phyloP scores from a whole-genome alignment of 495 filamentous ascomycete genomes.

The Aspergillus cavernicola region DNA sequence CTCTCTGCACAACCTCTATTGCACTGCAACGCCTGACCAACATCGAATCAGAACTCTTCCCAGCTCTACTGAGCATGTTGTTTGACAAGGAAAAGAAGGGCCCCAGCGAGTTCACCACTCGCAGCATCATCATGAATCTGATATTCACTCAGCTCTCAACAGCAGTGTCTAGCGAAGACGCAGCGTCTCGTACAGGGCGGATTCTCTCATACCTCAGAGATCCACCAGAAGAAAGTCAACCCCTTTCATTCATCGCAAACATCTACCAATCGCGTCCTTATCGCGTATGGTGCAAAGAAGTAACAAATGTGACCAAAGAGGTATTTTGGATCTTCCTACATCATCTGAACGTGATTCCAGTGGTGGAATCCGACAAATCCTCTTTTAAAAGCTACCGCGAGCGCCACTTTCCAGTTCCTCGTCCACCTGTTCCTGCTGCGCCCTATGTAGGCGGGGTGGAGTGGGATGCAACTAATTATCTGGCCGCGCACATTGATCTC shows the following conservation, averaged over 20 bases:
- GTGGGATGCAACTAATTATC: slow-evolving; percentile 97
- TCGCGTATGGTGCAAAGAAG: slow-evolving; percentile 89
- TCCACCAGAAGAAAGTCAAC: slow-evolving; percentile 69
- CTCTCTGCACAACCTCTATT: slow-evolving; percentile 82
- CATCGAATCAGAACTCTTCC: slow-evolving; percentile 79
- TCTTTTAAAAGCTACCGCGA: slow-evolving; percentile 32
- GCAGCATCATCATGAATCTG: slow-evolving; percentile 79
- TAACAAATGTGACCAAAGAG: slow-evolving; percentile 89
- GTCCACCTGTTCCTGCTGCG: slow-evolving; percentile 87
- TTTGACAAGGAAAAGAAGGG: slow-evolving; percentile 98
- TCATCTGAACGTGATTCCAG: slow-evolving; percentile 79
- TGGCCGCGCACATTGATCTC: slow-evolving; percentile 88
- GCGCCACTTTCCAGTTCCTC: slow-evolving; percentile 79
- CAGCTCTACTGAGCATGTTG: slow-evolving; percentile 78
- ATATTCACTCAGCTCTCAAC: slow-evolving; percentile 79
- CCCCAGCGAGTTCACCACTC: slow-evolving; percentile 91
- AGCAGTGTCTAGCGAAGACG: slow-evolving; percentile 45
- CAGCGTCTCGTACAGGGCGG: slow-evolving; percentile 54
- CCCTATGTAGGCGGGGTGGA: slow-evolving; percentile 97
- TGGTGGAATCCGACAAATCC: slow-evolving; percentile 29
- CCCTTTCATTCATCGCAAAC: slow-evolving; percentile 79
- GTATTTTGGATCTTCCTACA: slow-evolving; percentile 99
- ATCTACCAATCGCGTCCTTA: slow-evolving; percentile 88
- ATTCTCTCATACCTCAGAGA: slow-evolving; percentile 79
- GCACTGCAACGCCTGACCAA: slow-evolving; percentile 76